Percentiles rank a stretch among this genome's conserved stretches.
Evolutionary conservation across 2,329 filamentous ascomycete genomes (phyloP).

Genomic region (Apiospora arundinis): DNA sequence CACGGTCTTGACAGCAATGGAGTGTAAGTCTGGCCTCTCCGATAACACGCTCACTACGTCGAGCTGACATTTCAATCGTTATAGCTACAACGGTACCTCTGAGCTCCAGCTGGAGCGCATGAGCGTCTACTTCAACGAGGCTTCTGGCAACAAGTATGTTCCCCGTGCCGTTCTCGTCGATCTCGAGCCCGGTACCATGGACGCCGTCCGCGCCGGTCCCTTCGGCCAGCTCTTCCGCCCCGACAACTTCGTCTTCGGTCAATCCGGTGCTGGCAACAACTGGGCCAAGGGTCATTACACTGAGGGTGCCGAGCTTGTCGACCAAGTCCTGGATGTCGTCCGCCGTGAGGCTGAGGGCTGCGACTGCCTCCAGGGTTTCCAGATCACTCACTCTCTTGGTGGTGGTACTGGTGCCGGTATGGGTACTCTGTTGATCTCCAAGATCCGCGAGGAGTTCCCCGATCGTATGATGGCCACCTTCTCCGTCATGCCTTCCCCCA

Average conservation of each 20-base stretch:
- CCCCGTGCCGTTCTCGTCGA: constrained; percentile 99
- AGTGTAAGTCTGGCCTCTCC: constrained; percentile 69
- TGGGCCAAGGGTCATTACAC: constrained; percentile 99
- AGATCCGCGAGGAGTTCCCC: constrained; percentile 99
- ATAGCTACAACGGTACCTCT: constrained; percentile 94
- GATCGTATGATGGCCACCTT: constrained; percentile 99
- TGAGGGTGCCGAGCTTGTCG: constrained; percentile 98
- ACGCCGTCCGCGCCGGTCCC: constrained; percentile 95
- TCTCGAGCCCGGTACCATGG: constrained; percentile 99
- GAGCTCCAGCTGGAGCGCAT: constrained; percentile 99
- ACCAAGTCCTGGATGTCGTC: constrained; percentile 97
- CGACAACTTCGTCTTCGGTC: constrained; percentile 99
- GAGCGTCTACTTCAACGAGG: constrained; percentile 99
- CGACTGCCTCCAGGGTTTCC: constrained; percentile 99
- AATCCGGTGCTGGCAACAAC: constrained; percentile 99
- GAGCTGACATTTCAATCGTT: constrained; percentile 25
- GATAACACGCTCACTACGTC: constrained; percentile 20
- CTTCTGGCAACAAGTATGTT: constrained; percentile 98
- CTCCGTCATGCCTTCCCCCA: constrained; percentile 97
- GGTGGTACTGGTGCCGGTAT: constrained; percentile 99
- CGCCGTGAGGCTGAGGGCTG: constrained; percentile 98
- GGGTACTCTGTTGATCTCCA: constrained; percentile 99
- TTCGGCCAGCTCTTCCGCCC: constrained; percentile 99
- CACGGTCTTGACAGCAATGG: constrained; percentile 98
- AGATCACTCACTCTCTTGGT: constrained; percentile 99